Base-by-base conservation (phyloP, 345 rosid species). In the Draba incana region DNA sequence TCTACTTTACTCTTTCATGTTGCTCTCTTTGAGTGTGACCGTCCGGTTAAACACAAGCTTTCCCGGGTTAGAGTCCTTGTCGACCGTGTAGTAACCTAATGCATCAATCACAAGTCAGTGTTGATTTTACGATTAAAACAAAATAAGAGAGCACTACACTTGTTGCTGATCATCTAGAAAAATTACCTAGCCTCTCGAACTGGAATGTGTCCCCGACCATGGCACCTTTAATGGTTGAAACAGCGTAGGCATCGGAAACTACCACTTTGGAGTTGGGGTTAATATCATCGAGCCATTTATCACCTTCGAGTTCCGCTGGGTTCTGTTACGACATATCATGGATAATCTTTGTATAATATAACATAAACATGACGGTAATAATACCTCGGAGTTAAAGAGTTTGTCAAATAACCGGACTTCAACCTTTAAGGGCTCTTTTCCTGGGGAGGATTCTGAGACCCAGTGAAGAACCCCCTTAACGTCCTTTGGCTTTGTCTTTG, bases 321-420 rank as follows among this genome's bases (percentile, higher is more conserved):
- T 86, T 85, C 98, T 94, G 84, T 69, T 41, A 56, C 63, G 59
- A 49, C 69, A 20, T 20, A 20, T 20, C 5, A 0, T 35, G 43
- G 33, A 8, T 31, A 46, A 2, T 47, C 28, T 45, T 39, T 38
- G 37, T 24, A 3, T 20, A 20, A 20, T 20, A 20, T 20, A 61
- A 38, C 9, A 48, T 24, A 69, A 14, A 27, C 56, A 23, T 42
- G 15, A 42, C 58, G 69, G 16, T 3, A 45, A 39, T 30, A 54
- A 66, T 61, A 89, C 99, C 97, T 94, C 98, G 2, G 92, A 86
- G 58, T 83, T 81, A 37, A 94, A 94, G 60, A 94, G 85, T 69
- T 77, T 94, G 53, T 91, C 96, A 64, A 91, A 94, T 82, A 94
- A 85, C 80, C 96, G 85, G 72, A 94, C 98, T 91, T 91, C 98